Base-by-base conservation (phyloP, 352 stramenopile genomes). In the Phytophthora meadii region DNA sequence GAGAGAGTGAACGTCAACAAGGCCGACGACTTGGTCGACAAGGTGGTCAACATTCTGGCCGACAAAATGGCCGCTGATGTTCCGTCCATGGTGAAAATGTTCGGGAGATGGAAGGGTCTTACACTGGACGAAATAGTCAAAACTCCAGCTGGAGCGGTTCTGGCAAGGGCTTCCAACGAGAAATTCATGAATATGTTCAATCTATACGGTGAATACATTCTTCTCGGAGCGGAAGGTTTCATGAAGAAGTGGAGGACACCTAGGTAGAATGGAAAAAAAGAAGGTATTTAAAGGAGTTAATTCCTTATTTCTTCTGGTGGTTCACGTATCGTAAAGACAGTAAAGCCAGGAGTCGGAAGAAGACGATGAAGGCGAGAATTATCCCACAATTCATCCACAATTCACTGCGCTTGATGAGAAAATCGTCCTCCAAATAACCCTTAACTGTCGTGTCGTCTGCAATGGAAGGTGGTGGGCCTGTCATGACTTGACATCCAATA, bases 301-400 rank as follows among this genome's bases (percentile, higher is more conserved):
- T 39, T 41, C 7, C 1, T 44, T 54, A 71, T 37, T 64, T 65
- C 28, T 71, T 66, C 39, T 77, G 67, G 42, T 78, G 66, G 45
- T 79, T 82, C 17, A 79, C 49, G 57, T 68, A 82, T n/a, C 70
- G 70, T 24, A 80, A 44, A 25, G 57, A 70, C n/a, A 79, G 40
- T 39, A 78, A 30, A 3, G 66, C 52, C 4, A 75, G 40, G 10
- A 77, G 15, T 12, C 67, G 61, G 14, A 73, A 75, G 14, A 72
- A 48, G 3, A 69, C 48, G 8, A 74, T 76, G 45, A 72, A 70
- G 7, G 32, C 70, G 24, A 82, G 24, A 25, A 77, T 25, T 2
- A 73, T 65, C 10, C 53, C 60, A n/a, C 77, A 72, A 59, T 80
- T 70, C 30, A 51, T 52, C 69, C 63, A 76, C 15, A 79, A 45